These are phyloP conservation scores for Tanacetum coccineum DNA, from an alignment of 129 eudicot species.

Conservation along the genomic window DNA sequence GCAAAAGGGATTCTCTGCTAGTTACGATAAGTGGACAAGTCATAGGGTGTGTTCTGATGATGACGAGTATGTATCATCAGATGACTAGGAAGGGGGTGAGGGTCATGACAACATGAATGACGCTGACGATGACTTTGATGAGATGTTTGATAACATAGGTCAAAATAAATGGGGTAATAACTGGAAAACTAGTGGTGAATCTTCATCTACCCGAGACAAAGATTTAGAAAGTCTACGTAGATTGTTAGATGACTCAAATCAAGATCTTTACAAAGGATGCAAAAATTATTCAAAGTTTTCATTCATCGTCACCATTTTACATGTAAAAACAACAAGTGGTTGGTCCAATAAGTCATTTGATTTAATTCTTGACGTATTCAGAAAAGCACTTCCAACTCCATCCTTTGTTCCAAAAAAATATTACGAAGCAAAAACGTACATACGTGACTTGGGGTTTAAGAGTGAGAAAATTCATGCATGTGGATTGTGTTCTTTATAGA, in stretches of 20 bases:
- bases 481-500: background rate
- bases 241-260: background rate
- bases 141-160: slow-evolving; percentile 12
- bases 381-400: background rate
- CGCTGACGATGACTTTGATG: background rate
- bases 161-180: slow-evolving; percentile 8
- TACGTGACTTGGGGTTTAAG: background rate
- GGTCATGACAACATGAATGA: background rate
- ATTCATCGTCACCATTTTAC: background rate
- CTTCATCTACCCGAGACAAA: too few relatives aligned
- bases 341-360: background rate
- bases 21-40: background rate
- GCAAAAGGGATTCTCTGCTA: background rate
- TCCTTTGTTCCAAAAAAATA: background rate
- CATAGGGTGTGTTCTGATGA: background rate
- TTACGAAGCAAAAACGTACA: background rate
- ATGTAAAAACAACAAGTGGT: background rate
- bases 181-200: background rate
- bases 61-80: background rate
- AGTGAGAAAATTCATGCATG: background rate
- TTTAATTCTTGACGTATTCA: background rate
- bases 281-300: background rate
- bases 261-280: background rate
- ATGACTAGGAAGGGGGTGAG: background rate
- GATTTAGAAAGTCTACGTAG: too few relatives aligned